A percentile compares a stretch with the other conserved stretches of the same genome.
Evolutionary conservation across 2,329 filamentous ascomycete genomes (phyloP).

Genomic region (Exophiala viscosa): DNA sequence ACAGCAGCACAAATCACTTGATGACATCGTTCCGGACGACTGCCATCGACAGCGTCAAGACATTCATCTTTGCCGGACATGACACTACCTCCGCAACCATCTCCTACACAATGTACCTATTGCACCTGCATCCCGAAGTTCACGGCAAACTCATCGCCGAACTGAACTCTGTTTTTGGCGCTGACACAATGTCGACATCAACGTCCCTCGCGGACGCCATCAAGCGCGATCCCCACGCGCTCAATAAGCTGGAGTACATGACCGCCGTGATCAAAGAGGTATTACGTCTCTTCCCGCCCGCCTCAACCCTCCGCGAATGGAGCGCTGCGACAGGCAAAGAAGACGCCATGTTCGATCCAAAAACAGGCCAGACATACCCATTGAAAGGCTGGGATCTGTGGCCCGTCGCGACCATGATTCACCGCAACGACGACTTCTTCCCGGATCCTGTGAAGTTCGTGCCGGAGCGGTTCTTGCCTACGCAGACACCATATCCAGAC

Average conservation of each 20-base stretch:
- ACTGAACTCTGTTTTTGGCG: conserved; percentile 51
- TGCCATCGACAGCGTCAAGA: conserved; percentile 30
- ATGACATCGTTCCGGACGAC: conserved; percentile 12
- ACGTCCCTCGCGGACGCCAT: conserved; percentile 33
- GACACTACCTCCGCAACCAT: conserved; percentile 26
- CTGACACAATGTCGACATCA: conserved; percentile 36
- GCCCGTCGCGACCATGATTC: conserved; percentile 29
- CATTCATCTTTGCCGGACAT: conserved; percentile 33
- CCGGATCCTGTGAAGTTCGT: conserved; percentile 44
- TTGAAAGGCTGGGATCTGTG: conserved; percentile 23
- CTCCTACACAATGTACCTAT: conserved; percentile 39
- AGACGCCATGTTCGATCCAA: conserved; percentile 14
- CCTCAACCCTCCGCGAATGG: conserved; percentile 19
- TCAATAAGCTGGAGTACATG: conserved; percentile 53
- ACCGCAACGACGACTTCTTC: conserved; percentile 43
- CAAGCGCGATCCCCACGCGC: conserved; percentile 40
- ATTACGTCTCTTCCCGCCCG: conserved; percentile 50
- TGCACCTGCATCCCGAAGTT: conserved; percentile 34
- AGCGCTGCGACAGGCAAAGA: conserved; percentile 6
- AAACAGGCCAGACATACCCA: conserved; percentile 19
- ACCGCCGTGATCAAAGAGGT: conserved; percentile 53
- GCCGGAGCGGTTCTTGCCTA: conserved; percentile 46
- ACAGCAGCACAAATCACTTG: neutral
- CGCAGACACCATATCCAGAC: conserved; percentile 22
- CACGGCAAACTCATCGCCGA: conserved; percentile 43